These are phyloP conservation scores for Rubia yunnanensis DNA, from an alignment of 257 asterid genomes.

Conservation along the genomic window DNA sequence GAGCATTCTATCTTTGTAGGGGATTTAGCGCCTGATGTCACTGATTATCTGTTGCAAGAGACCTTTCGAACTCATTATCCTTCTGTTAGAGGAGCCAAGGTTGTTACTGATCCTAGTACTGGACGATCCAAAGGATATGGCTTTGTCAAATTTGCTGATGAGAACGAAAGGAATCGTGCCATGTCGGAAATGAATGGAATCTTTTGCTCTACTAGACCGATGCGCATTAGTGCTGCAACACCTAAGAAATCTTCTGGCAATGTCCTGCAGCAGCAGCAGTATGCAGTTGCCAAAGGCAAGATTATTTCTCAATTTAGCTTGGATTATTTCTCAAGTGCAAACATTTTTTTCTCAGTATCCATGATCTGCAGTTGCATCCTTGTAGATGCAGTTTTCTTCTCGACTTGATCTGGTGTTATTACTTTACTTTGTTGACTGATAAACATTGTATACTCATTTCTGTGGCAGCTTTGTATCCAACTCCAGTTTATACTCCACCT, in stretches of 20 bases:
- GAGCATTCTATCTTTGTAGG: slow-evolving; percentile 98
- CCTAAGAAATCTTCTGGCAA: slow-evolving; percentile 66
- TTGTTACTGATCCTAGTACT: slow-evolving; percentile 94
- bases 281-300: slow-evolving; percentile 71
- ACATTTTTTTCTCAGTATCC: neutral
- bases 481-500: slow-evolving; percentile 52
- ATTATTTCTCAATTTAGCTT: neutral
- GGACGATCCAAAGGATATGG: slow-evolving; percentile 99
- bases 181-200: slow-evolving; percentile 97
- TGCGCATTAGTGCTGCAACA: slow-evolving; percentile 99
- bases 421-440: neutral
- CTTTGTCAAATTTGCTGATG: slow-evolving; percentile 95
- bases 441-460: neutral
- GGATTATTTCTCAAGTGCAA: neutral
- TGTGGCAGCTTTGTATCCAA: slow-evolving; percentile 64
- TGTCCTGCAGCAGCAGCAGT: slow-evolving; percentile 60
- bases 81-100: slow-evolving; percentile 97
- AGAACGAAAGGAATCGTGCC: slow-evolving; percentile 81
- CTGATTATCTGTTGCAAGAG: slow-evolving; percentile 89
- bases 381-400: neutral
- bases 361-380: neutral
- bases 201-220: slow-evolving; percentile 93
- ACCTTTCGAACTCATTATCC: slow-evolving; percentile 77
- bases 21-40: slow-evolving; percentile 97
- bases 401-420: neutral